Evolutionary conservation across 2,329 filamentous ascomycete species (phyloP).

Genomic region (Nothopassalora personata): DNA sequence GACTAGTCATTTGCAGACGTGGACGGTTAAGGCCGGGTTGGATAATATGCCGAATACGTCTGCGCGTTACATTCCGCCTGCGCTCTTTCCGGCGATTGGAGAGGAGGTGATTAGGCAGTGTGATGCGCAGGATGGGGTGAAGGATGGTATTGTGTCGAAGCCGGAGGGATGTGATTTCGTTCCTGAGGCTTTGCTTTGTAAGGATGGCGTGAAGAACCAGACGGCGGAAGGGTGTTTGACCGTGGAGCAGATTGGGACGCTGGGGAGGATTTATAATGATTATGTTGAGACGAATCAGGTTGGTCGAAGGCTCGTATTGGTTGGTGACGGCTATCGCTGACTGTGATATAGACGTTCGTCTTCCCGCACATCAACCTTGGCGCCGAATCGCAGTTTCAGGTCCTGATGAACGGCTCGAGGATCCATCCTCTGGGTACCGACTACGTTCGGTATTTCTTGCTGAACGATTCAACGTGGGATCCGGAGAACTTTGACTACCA

Average conservation of each 20-base stretch:
- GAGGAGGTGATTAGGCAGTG: slow-evolving; percentile 47
- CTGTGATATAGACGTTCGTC: slow-evolving; percentile 32
- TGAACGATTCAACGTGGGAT: slow-evolving; percentile 35
- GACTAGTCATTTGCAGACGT: slow-evolving; percentile 44
- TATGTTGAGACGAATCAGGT: slow-evolving; percentile 36
- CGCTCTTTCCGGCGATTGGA: slow-evolving; percentile 43
- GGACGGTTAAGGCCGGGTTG: slow-evolving; percentile 42
- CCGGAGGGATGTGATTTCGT: slow-evolving; percentile 44
- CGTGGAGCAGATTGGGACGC: slow-evolving; percentile 39
- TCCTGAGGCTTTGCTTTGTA: slow-evolving; percentile 40
- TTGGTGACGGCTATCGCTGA: not conserved
- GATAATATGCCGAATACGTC: slow-evolving; percentile 46
- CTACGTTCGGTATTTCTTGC: slow-evolving; percentile 42
- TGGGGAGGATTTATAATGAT: slow-evolving; percentile 41
- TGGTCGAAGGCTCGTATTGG: not conserved
- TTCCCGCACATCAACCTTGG: slow-evolving; percentile 39
- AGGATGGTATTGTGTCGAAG: slow-evolving; percentile 48
- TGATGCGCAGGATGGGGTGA: slow-evolving; percentile 46
- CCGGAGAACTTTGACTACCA: slow-evolving; percentile 37
- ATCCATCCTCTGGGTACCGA: slow-evolving; percentile 36
- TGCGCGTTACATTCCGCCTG: slow-evolving; percentile 41
- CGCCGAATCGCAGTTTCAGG: slow-evolving; percentile 34
- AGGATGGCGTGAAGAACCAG: slow-evolving; percentile 19
- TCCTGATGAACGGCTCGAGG: slow-evolving; percentile 35
- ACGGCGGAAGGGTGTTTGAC: slow-evolving; percentile 39